phyloP scores from a whole-genome alignment of 345 rosid genomes.

The Psidium friedrichsthalianum region DNA sequence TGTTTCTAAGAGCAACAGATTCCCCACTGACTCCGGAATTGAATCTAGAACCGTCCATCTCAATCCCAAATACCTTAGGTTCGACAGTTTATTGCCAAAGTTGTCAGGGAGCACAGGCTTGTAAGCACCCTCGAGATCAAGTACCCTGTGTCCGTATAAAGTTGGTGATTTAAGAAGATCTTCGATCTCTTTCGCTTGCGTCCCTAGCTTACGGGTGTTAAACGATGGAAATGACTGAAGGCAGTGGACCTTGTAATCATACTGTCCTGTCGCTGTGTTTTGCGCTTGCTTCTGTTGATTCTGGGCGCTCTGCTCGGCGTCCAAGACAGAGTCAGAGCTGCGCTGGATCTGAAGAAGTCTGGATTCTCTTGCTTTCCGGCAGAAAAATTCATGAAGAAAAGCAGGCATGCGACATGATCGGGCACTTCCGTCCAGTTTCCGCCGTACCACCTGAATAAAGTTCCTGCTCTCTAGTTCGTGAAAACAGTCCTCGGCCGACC shows the following conservation, averaged over 20 bases:
- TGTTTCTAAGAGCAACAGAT: conserved; percentile 13
- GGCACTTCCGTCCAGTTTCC: conserved; percentile 13
- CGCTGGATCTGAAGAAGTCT: neutral
- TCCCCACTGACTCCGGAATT: conserved; percentile 10
- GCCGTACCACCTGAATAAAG: conserved; percentile 3
- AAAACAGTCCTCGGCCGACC: neutral
- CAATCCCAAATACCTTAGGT: conserved; percentile 19
- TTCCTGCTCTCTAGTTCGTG: neutral
- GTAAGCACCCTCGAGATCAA: conserved; percentile 22
- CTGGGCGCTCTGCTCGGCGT: too few relatives aligned
- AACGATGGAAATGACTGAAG: conserved; percentile 12
- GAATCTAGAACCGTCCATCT: conserved; percentile 12
- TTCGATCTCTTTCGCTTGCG: neutral
- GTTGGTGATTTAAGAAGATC: neutral
- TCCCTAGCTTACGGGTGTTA: neutral
- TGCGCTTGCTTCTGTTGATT: neutral
- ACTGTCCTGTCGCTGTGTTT: neutral
- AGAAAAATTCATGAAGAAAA: conserved; percentile 1
- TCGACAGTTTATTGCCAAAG: neutral
- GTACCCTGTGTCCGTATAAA: neutral
- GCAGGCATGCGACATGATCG: conserved; percentile 8
- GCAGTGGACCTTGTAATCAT: neutral
- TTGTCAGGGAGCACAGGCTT: conserved; percentile 12
- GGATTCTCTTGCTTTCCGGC: neutral
- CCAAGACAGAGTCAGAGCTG: neutral